Conservation (phyloP, 208 protist genomes). For the Trypanosoma cruzi region DNA sequence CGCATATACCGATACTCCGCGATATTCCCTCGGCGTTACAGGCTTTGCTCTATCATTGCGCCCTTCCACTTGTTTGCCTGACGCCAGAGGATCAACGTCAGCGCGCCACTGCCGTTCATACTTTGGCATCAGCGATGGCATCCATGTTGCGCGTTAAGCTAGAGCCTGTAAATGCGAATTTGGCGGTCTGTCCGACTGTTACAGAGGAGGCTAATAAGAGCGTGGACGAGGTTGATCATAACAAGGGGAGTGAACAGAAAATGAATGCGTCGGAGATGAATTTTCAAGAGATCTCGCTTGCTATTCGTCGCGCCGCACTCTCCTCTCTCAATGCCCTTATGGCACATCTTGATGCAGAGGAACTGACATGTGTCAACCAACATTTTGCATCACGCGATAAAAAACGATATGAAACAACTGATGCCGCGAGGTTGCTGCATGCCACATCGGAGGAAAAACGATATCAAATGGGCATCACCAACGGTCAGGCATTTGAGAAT, state of each 20-base stretch:
- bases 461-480: not conserved
- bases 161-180: not conserved
- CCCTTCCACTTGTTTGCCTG: conserved; percentile 44
- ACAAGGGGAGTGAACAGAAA: not conserved
- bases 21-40: conserved; percentile 37
- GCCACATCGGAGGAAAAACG: not conserved
- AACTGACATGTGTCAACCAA: conserved; percentile 15
- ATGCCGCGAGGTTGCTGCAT: not conserved
- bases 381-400: conserved; percentile 29
- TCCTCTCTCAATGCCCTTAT: conserved; percentile 22
- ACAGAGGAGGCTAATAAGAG: not conserved
- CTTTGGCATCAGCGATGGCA: conserved; percentile 23
- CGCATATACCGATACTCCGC: conserved; percentile 7
- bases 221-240: not conserved
- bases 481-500: not conserved
- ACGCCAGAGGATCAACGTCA: conserved; percentile 42
- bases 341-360: conserved; percentile 13
- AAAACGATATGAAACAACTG: conserved; percentile 14
- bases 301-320: conserved; percentile 24
- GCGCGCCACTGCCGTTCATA: conserved; percentile 27
- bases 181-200: not conserved
- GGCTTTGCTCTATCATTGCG: conserved; percentile 44
- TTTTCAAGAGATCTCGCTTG: conserved; percentile 7
- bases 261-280: not conserved
- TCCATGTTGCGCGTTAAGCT: conserved; percentile 13